Conservation (phyloP, 2,329 filamentous ascomycete species). For the Lecanosticta acicola region DNA sequence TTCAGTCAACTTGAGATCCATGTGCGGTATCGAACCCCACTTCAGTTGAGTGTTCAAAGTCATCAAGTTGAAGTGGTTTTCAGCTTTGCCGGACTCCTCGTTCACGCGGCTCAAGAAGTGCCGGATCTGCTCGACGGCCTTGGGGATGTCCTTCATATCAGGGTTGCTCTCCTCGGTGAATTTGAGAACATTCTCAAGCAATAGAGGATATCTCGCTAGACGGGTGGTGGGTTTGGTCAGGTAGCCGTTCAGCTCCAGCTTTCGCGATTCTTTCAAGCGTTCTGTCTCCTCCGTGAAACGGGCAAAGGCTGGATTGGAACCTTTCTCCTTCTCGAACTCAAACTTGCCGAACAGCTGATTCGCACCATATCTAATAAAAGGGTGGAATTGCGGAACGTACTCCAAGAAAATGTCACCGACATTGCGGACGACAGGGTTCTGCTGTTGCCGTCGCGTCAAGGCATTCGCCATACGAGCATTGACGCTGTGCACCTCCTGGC, state of each 20-base stretch:
- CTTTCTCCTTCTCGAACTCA: constrained; percentile 94
- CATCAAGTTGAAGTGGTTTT: constrained; percentile 94
- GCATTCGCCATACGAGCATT: constrained; percentile 82
- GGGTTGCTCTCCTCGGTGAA: constrained; percentile 83
- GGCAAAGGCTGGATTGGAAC: constrained; percentile 74
- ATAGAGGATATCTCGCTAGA: constrained; percentile 84
- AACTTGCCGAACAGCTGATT: constrained; percentile 96
- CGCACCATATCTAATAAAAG: constrained; percentile 93
- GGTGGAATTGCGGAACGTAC: constrained; percentile 85
- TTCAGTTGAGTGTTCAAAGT: constrained; percentile 87
- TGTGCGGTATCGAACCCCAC: constrained; percentile 81
- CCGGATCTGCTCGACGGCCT: constrained; percentile 79
- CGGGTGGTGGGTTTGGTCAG: constrained; percentile 95
- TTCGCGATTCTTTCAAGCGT: constrained; percentile 89
- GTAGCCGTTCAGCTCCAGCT: constrained; percentile 95
- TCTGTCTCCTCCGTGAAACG: constrained; percentile 97
- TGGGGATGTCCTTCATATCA: constrained; percentile 87
- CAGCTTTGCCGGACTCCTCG: constrained; percentile 89
- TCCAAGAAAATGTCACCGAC: constrained; percentile 93
- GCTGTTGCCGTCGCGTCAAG: constrained; percentile 86
- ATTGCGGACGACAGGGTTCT: constrained; percentile 78
- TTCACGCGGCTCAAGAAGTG: constrained; percentile 86
- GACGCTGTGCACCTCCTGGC: constrained; percentile 87
- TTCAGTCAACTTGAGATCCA: constrained; percentile 90
- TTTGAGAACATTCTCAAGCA: constrained; percentile 87